phyloP scores from a whole-genome alignment of 257 asterid genomes.

The Solanum bulbocastanum region DNA sequence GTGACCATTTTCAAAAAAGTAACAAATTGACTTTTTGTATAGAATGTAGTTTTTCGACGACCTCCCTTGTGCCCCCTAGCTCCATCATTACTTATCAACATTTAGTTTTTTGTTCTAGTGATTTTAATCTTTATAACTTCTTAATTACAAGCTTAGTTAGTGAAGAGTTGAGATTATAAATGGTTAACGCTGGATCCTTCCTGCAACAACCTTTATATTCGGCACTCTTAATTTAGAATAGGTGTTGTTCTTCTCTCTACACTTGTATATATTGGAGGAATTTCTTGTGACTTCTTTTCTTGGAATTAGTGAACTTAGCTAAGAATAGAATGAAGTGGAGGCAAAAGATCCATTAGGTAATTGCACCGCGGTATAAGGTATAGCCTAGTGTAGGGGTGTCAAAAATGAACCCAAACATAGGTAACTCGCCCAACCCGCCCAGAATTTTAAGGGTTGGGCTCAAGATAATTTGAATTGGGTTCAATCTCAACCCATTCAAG shows the following conservation, averaged over 20 bases:
- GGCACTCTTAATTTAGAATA: neutral
- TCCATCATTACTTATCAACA: neutral
- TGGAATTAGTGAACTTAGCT: neutral
- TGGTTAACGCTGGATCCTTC: neutral
- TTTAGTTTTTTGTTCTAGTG: neutral
- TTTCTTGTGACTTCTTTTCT: neutral
- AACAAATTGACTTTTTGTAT: neutral
- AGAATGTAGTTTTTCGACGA: neutral
- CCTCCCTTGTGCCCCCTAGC: neutral
- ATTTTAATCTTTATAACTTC: neutral
- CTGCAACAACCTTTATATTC: neutral
- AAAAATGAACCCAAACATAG: too few relatives aligned
- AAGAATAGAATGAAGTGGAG: neutral
- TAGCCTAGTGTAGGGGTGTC: too few relatives aligned
- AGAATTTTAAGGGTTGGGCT: too few relatives aligned
- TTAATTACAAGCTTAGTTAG: neutral
- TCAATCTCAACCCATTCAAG: too few relatives aligned
- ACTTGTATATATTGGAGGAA: neutral
- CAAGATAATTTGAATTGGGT: too few relatives aligned
- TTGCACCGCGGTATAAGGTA: neutral
- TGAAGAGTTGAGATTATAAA: neutral
- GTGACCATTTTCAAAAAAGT: neutral
- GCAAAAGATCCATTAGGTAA: neutral
- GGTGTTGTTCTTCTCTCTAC: neutral
- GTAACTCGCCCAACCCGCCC: too few relatives aligned